Evolutionary conservation across 2,329 filamentous ascomycete species (phyloP), one percentile per base, ranked within the genome.

Genomic region (Penicillium crustosum): DNA sequence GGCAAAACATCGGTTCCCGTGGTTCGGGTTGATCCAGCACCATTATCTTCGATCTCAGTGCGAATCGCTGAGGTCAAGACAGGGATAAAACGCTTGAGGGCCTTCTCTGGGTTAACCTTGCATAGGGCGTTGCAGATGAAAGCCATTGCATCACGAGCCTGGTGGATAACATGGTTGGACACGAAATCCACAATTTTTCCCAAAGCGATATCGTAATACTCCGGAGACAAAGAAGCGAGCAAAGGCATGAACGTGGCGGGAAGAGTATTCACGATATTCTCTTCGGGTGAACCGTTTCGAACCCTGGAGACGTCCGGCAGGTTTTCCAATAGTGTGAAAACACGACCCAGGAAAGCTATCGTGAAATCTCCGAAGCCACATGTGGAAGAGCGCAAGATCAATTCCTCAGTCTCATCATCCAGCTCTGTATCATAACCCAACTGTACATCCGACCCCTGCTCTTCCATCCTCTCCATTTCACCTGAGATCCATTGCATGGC

Each of bases 101-200:
- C 92, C 78, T 97, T 97, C 72, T 93, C 88, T 0, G 95, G 93
- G 66, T 95, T 91, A 65, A 96, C 91, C 77, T 97, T 97, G 82
- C 94, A 96, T 25, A 99, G 82, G 0, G 91, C 90, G 74, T 97
- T 97, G 77, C 93, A 90, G 53, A 97, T 97, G 83, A 96, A 99
- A 1, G 95, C 94, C 89, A 99, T 97, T 8, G 94, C 93, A 80
- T 99, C 94, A 64, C 93, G 83, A 53, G 94, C 93, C 76, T 97
- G 94, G 68, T 99, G 93, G 19, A 99, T 93, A 49, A 99, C 94
- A 77, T 97, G 94, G 62, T 90, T 90, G 1, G 90, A 88, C 27
- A 97, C 89, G 73, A 99, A 99, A 33, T 90, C 86, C 2, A 92
- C 89, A 66, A 99, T 86, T 79, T 97, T 97, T 59, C 96, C 89